A percentile compares a stretch with the other conserved stretches of the same genome.
These are phyloP conservation scores for Aspergillus vadensis DNA, from an alignment of 2,329 filamentous ascomycete genomes.

Conservation along the genomic window DNA sequence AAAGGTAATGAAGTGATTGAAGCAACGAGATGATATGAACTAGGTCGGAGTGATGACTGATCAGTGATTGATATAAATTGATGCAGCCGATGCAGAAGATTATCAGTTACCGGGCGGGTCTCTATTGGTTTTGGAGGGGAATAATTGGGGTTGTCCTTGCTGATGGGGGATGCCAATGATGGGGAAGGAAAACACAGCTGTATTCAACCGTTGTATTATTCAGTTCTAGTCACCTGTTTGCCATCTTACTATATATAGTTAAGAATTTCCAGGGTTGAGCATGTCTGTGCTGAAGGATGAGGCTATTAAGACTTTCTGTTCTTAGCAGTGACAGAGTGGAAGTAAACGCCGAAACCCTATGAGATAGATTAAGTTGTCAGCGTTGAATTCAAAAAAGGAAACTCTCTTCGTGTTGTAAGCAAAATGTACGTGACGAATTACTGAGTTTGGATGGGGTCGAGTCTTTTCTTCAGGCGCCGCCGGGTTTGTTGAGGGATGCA, in stretches of 20 bases:
- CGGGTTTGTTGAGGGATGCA: neutral
- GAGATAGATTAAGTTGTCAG: neutral
- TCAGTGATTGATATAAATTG: neutral
- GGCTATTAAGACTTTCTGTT: neutral
- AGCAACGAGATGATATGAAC: neutral
- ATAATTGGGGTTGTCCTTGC: conserved; percentile 9
- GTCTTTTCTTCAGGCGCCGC: neutral
- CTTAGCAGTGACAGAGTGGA: neutral
- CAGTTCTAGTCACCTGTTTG: neutral
- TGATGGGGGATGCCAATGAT: neutral
- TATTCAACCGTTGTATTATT: too few relatives aligned
- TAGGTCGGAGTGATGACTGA: too few relatives aligned
- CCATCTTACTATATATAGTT: conserved; percentile 4
- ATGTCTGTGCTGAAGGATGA: neutral
- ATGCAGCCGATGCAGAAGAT: neutral
- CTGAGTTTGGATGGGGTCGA: neutral
- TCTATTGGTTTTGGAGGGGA: conserved; percentile 5
- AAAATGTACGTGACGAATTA: neutral
- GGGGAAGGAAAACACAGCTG: too few relatives aligned
- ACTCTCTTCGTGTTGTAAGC: neutral
- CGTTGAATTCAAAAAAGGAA: neutral
- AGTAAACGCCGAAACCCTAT: neutral
- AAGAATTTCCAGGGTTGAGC: neutral
- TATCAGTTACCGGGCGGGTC: neutral
- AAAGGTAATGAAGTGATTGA: neutral